Evolutionary conservation across 2,329 filamentous ascomycete species (phyloP).

Genomic region (Sclerotinia trifoliorum): DNA sequence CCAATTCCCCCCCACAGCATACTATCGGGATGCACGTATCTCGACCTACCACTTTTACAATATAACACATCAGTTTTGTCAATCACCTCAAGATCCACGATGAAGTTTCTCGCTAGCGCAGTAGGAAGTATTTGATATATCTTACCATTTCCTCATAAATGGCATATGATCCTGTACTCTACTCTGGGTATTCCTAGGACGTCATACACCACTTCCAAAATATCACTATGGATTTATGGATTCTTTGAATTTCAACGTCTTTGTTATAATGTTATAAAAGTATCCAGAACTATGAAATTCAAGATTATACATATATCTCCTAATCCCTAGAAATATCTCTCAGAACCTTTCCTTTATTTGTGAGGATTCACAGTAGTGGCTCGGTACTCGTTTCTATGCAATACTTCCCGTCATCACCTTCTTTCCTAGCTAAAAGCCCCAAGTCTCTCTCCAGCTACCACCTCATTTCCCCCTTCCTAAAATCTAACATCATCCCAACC

Average conservation of each 20-base stretch:
- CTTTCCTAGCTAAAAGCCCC: too few relatives aligned
- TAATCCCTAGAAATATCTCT: not conserved
- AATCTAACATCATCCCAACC: constrained; percentile 41
- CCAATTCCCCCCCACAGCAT: too few relatives aligned
- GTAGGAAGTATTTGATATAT: not conserved
- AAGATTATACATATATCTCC: not conserved
- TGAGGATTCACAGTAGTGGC: not conserved
- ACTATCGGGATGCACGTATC: too few relatives aligned
- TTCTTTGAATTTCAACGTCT: constrained; percentile 2
- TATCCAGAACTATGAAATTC: not conserved
- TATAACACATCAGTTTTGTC: too few relatives aligned
- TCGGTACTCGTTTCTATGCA: not conserved
- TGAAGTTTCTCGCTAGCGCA: not conserved
- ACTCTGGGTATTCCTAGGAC: not conserved
- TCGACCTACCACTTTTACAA: too few relatives aligned
- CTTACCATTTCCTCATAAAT: not conserved
- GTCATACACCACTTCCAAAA: not conserved
- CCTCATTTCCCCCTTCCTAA: too few relatives aligned
- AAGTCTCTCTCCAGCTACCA: too few relatives aligned
- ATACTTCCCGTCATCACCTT: too few relatives aligned
- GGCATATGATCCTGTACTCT: not conserved
- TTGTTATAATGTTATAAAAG: not conserved
- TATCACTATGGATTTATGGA: not conserved
- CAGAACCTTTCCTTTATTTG: not conserved
- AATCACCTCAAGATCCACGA: not conserved